Conservation (phyloP, 2,329 filamentous ascomycete species). For the Ophiostoma sp. region DNA sequence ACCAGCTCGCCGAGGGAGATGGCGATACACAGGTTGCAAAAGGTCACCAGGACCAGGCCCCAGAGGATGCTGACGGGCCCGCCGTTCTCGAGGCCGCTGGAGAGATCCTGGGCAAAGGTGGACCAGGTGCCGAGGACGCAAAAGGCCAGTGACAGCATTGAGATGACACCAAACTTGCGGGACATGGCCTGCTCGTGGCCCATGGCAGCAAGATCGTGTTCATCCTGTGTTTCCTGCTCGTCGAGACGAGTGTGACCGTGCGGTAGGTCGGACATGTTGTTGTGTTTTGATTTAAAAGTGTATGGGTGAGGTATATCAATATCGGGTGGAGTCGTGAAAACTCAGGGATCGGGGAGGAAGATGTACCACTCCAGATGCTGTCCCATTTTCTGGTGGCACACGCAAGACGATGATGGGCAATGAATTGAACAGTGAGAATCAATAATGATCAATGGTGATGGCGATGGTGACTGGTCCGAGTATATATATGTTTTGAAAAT, state of each 20-base stretch:
- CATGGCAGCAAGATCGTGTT: slow-evolving; percentile 25
- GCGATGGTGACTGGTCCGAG: not conserved
- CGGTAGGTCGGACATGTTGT: slow-evolving; percentile 18
- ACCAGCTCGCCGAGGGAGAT: slow-evolving; percentile 53
- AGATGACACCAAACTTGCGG: slow-evolving; percentile 25
- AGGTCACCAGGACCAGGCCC: slow-evolving; percentile 65
- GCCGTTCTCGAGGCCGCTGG: slow-evolving; percentile 58
- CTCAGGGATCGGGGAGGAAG: slow-evolving; percentile 20
- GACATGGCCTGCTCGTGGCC: slow-evolving; percentile 26
- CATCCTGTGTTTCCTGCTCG: slow-evolving; percentile 23
- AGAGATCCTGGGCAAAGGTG: slow-evolving; percentile 26
- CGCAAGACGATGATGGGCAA: not conserved
- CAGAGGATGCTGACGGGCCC: slow-evolving; percentile 66
- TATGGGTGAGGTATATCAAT: not conserved
- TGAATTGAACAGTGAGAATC: not conserved
- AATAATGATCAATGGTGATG: not conserved
- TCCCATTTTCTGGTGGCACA: slow-evolving; percentile 21
- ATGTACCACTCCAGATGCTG: slow-evolving; percentile 17
- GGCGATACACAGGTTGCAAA: slow-evolving; percentile 66
- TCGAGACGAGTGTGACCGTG: slow-evolving; percentile 19
- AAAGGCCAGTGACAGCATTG: slow-evolving; percentile 27
- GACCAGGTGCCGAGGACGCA: slow-evolving; percentile 28
- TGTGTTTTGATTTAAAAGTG: not conserved
- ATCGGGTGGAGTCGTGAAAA: not conserved
- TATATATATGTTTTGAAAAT: slow-evolving; percentile 7